Evolutionary conservation across 225 moss, liverwort and hornwort species (phyloP).

Genomic region (Marchantia paleacea): DNA sequence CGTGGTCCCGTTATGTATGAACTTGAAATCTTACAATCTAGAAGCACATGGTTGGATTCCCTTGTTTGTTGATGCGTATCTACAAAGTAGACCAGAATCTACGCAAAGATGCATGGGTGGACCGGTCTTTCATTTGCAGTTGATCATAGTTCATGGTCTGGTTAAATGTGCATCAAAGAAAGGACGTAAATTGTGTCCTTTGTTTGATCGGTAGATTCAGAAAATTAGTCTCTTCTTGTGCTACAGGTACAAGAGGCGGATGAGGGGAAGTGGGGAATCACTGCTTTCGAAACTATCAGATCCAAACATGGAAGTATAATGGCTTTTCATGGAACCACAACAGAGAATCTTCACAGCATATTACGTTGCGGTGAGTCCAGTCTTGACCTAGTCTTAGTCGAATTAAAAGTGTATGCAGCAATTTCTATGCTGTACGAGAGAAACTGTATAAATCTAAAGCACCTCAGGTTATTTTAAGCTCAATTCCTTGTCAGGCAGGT

Average conservation of each 20-base stretch:
- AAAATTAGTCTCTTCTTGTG: not conserved
- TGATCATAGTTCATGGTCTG: not conserved
- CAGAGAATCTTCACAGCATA: slow-evolving; percentile 62
- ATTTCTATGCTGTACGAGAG: too few species aligned
- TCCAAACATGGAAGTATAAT: slow-evolving; percentile 46
- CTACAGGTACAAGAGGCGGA: slow-evolving; percentile 36
- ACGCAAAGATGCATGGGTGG: too few species aligned
- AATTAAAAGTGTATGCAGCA: not conserved
- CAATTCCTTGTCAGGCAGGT: too few species aligned
- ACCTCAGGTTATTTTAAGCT: too few species aligned
- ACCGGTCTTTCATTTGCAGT: too few species aligned
- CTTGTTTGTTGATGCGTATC: too few species aligned
- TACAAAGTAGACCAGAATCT: too few species aligned
- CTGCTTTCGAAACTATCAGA: slow-evolving; percentile 39
- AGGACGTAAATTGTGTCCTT: too few species aligned
- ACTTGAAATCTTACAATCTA: not conserved
- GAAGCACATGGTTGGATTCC: too few species aligned
- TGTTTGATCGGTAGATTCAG: too few species aligned
- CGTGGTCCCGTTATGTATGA: not conserved
- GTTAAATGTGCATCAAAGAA: too few species aligned
- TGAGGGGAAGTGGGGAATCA: slow-evolving; percentile 17
- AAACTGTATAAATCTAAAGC: too few species aligned
- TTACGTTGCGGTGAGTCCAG: slow-evolving; percentile 51
- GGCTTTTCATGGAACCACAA: slow-evolving; percentile 58
- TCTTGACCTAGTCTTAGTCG: not conserved